These are phyloP conservation scores for Rhodotorula sp. DNA, from an alignment of 1,284 basidiomycete genomes.

Conservation along the genomic window DNA sequence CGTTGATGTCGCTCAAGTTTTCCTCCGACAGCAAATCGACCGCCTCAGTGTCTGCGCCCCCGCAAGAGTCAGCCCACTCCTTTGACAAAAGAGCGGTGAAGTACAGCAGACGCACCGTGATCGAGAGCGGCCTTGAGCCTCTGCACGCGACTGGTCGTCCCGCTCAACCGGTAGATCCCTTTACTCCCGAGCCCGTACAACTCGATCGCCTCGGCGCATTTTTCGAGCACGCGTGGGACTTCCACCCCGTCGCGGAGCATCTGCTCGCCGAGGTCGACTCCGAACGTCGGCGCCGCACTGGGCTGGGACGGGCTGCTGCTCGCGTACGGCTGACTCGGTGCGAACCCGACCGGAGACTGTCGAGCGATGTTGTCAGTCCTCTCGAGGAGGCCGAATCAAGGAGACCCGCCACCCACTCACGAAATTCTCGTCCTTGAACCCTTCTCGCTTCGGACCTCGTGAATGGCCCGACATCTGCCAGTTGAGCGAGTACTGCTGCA, in stretches of 20 bases:
- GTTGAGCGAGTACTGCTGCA: conserved; percentile 90
- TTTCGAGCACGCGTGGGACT: conserved; percentile 80
- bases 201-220: conserved; percentile 90
- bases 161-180: conserved; percentile 91
- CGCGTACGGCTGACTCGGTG: too few species aligned
- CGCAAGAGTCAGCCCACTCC: neutral
- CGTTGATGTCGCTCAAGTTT: conserved; percentile 92
- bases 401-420: conserved; percentile 28
- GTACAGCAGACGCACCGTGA: conserved; percentile 60
- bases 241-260: conserved; percentile 85
- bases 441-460: conserved; percentile 48
- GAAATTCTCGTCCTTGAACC: conserved; percentile 49
- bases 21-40: conserved; percentile 83
- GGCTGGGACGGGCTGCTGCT: neutral
- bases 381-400: too few species aligned
- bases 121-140: conserved; percentile 82
- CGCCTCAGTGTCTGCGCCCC: conserved; percentile 67
- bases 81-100: neutral
- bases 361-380: too few species aligned
- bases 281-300: conserved; percentile 65
- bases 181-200: conserved; percentile 76
- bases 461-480: conserved; percentile 59
- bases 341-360: too few species aligned
- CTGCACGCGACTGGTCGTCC: conserved; percentile 82
- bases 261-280: conserved; percentile 86